phyloP scores from a whole-genome alignment of 2,329 filamentous ascomycete species.

The Talaromyces sp. region DNA sequence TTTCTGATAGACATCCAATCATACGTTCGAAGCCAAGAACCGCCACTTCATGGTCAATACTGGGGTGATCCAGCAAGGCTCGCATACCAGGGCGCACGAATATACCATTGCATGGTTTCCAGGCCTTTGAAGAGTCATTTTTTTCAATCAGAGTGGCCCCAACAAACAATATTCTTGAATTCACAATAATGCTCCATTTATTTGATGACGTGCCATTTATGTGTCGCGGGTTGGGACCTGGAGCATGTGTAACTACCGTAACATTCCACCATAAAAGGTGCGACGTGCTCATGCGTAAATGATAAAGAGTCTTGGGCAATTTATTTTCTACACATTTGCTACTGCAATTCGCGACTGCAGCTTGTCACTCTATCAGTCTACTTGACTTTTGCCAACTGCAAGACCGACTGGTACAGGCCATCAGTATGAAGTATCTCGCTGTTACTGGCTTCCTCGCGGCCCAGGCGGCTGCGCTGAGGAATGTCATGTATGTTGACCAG shows the following conservation, averaged over 20 bases:
- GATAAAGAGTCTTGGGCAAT: too few relatives aligned
- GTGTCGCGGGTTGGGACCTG: neutral
- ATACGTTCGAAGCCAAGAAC: neutral
- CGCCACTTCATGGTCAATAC: neutral
- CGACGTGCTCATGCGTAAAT: neutral
- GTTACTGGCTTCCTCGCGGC: constrained; percentile 30
- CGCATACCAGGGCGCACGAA: neutral
- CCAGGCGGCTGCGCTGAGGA: constrained; percentile 31
- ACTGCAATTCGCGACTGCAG: too few relatives aligned
- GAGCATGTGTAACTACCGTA: neutral
- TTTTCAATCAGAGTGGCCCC: neutral
- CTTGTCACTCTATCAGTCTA: neutral
- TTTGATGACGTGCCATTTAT: neutral
- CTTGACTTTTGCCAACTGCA: neutral
- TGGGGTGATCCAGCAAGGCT: neutral
- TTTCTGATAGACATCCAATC: neutral
- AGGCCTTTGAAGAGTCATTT: neutral
- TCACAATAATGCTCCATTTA: neutral
- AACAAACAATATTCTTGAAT: neutral
- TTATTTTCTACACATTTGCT: too few relatives aligned
- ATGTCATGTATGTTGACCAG: constrained; percentile 49
- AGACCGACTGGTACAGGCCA: neutral
- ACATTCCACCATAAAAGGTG: constrained; percentile 8
- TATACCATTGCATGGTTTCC: neutral
- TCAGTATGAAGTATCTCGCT: constrained; percentile 28